Evolutionary conservation across 1,284 basidiomycete species (phyloP), one percentile per base, ranked within the genome.

Genomic region (Cryptococcus amylolentus): DNA sequence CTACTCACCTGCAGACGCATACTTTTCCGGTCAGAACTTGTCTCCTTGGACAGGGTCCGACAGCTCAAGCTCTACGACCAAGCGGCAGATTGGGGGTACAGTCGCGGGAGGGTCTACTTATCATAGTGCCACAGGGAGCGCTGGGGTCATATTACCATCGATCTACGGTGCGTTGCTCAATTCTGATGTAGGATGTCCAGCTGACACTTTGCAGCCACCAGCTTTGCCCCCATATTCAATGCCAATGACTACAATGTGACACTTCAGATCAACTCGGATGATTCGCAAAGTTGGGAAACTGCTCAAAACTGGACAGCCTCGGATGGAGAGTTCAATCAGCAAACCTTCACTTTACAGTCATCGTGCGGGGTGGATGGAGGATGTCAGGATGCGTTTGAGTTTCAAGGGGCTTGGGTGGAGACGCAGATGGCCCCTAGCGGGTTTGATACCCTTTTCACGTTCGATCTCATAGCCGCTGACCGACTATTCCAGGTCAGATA

Each of bases 171-270:
- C 54, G 13, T 35, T 6, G 4, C 14, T 28, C 7, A 1, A 8
- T 45, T 26, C 31, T 4, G 16, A n/a, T 8, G 20, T 18, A n/a
- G 39, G 23, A 9, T 9, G 7, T 52, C 26, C 2, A 43, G 18
- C 20, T 27, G 27, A 27, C 16, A 16, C 27, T 16, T 10, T 12
- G 13, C 44, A 66, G 66, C 62, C 1, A 62, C 63, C 2, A 50
- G 58, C 7, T 64, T 67, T 51, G 62, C 58, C 16, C 64, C 67
- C 0, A 18, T 62, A 4, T 68, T 60, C 42, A 51, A 28, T n/a
- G 38, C 57, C 1, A 18, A 54, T 31, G 46, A 51, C n/a, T 41
- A 60, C 51, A 37, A 55, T 14, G 48, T 57, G 13, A 53, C 53
- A 10, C 43, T 62, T n/a, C 47, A 37, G 13, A 39, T 53, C 1